Conservation (phyloP, 352 stramenopile species). For the Phytophthora multivora region DNA sequence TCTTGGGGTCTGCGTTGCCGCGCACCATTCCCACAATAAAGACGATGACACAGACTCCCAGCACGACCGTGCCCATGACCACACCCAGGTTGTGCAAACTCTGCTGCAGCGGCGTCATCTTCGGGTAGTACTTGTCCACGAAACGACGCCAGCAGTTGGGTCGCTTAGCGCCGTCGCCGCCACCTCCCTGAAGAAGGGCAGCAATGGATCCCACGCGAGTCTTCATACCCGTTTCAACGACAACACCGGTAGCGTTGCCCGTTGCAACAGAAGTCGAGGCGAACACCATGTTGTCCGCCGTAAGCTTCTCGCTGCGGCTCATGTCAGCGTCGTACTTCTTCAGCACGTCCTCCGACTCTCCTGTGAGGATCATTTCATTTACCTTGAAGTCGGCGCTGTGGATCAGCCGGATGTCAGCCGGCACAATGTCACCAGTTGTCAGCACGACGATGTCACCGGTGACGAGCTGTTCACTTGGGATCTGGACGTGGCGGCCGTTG, state of each 20-base stretch:
- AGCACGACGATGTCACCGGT: constrained; percentile 85
- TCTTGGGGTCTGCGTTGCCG: constrained; percentile 62
- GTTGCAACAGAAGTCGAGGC: constrained; percentile 79
- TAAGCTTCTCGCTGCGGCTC: constrained; percentile 60
- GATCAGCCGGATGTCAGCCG: constrained; percentile 90
- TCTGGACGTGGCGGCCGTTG: constrained; percentile 47
- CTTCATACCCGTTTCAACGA: constrained; percentile 68
- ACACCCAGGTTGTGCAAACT: constrained; percentile 95
- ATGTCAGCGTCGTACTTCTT: constrained; percentile 66
- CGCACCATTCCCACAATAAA: constrained; percentile 89
- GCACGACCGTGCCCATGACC: constrained; percentile 85
- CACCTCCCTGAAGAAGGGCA: constrained; percentile 46
- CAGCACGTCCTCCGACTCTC: constrained; percentile 87
- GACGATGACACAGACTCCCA: constrained; percentile 92
- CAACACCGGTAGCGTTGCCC: constrained; percentile 63
- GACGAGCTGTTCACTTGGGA: constrained; percentile 70
- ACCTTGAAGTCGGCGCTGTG: constrained; percentile 85
- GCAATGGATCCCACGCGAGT: constrained; percentile 73
- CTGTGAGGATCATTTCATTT: constrained; percentile 95
- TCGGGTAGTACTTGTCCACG: constrained; percentile 67
- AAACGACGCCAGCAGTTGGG: constrained; percentile 61
- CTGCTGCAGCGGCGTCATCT: constrained; percentile 91
- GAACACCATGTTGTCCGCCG: constrained; percentile 92
- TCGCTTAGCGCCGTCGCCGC: constrained; percentile 35
- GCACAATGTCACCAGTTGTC: constrained; percentile 92